Base-by-base conservation (phyloP, 2,329 filamentous ascomycete species). In the Beauveria australis region DNA sequence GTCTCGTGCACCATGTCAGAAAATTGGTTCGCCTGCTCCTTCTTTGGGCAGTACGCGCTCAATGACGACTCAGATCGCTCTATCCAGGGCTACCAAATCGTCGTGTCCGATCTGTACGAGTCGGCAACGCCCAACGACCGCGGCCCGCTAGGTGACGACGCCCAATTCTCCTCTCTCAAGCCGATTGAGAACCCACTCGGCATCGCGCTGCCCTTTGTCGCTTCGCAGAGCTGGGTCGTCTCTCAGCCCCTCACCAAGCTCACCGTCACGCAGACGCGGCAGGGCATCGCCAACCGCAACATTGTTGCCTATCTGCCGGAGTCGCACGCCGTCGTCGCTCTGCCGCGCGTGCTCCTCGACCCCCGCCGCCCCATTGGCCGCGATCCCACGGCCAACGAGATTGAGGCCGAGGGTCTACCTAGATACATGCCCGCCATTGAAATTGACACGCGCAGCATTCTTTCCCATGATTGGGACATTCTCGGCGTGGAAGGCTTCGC, bases 1-100 rank as follows among this genome's bases (percentile, higher is more conserved):
- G 88, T 96, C 63, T 80, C 89, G 24, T 91, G 92, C 47, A 83
- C 86, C 28, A 80, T 97, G 57, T 89, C 92, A 0, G 94, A 99
- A 78, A 97, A 99, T 75, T 97, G 93, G 92, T 92, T 95, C 69
- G 82, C 87, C 7, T 97, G 96, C 77, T 89, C 91, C 8, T 89
- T 92, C 73, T 88, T 83, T 67, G 83, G 81, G 41, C 75, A 83
- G 66, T 87, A 86, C 69, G 75, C 76, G 3, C 78, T 87, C 37
- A 74, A 78, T 48, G 82, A 86, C 63, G 76, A 80, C 26, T 70
- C 71, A 19, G 74, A 79, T n/a, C 79, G 81, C 60, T 73, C 77
- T 5, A 83, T 92, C 62, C 91, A 91, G 73, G 92, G 92, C 43
- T 90, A 96, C 73, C 91, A 96, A 67, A 81, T 97, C 8, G 82